Conservation (phyloP, 495 filamentous ascomycete genomes). For the Neurospora sp. region DNA sequence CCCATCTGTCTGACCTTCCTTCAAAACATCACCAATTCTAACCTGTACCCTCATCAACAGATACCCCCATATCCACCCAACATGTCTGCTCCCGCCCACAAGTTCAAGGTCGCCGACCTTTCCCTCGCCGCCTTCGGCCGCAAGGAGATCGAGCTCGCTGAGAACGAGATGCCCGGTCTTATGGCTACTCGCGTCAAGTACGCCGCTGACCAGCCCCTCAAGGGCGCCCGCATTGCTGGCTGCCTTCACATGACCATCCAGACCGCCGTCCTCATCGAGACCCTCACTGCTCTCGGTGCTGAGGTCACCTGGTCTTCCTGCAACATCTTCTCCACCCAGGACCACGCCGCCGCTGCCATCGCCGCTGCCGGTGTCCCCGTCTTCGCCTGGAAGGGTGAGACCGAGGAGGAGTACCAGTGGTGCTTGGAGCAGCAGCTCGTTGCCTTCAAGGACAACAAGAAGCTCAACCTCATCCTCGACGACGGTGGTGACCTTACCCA, state of each 20-base stretch:
- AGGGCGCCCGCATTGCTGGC: slow-evolving; percentile 82
- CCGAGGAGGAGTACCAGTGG: slow-evolving; percentile 99
- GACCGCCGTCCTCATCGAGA: slow-evolving; percentile 98
- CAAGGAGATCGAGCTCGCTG: slow-evolving; percentile 96
- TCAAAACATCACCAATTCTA: neutral
- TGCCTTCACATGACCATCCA: slow-evolving; percentile 99
- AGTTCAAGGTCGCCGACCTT: slow-evolving; percentile 98
- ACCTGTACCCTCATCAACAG: neutral
- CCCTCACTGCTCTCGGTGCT: slow-evolving; percentile 82
- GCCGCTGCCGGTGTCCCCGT: slow-evolving; percentile 89
- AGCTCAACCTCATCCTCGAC: slow-evolving; percentile 96
- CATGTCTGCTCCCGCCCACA: slow-evolving; percentile 74
- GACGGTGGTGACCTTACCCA: slow-evolving; percentile 96
- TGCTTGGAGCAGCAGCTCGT: slow-evolving; percentile 96
- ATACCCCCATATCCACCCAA: slow-evolving; percentile 9
- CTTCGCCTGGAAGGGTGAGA: slow-evolving; percentile 99
- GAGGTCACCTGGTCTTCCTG: slow-evolving; percentile 97
- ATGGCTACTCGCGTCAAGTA: slow-evolving; percentile 94
- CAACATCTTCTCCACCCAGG: slow-evolving; percentile 99
- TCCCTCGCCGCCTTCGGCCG: slow-evolving; percentile 96
- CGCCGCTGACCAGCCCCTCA: slow-evolving; percentile 81
- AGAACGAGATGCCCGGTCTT: slow-evolving; percentile 97
- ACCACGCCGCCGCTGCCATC: slow-evolving; percentile 96
- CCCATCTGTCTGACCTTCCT: neutral
- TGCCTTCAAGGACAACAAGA: slow-evolving; percentile 94